Evolutionary conservation across 441 rosid species (phyloP).

Genomic region (Sinapis alba): DNA sequence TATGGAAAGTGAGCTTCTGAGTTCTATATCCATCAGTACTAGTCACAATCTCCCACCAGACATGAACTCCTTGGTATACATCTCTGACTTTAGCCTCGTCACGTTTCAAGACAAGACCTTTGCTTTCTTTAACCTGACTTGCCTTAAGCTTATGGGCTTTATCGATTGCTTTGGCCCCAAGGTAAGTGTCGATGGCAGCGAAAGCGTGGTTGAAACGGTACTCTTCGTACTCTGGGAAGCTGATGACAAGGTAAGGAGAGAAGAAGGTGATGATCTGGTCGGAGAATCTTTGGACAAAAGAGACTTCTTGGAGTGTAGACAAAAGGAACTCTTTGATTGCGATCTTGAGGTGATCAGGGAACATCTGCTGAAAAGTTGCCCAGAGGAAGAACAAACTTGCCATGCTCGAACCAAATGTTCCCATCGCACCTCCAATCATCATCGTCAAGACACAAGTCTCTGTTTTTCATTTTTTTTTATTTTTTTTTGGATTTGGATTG

Average conservation of each 20-base stretch:
- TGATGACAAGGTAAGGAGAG: slow-evolving; percentile 42
- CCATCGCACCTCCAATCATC: slow-evolving; percentile 18
- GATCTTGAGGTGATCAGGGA: slow-evolving; percentile 32
- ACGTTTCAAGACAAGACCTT: slow-evolving; percentile 35
- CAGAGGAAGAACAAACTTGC: slow-evolving; percentile 38
- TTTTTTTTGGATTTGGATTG: background rate
- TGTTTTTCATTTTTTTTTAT: background rate
- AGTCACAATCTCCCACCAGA: slow-evolving; percentile 42
- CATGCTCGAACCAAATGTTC: slow-evolving; percentile 26
- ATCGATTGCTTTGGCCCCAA: slow-evolving; percentile 31
- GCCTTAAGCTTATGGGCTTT: slow-evolving; percentile 36
- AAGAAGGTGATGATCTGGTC: slow-evolving; percentile 11
- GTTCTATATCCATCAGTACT: background rate
- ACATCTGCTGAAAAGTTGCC: slow-evolving; percentile 35
- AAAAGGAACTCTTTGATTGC: slow-evolving; percentile 30
- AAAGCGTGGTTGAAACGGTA: slow-evolving; percentile 39
- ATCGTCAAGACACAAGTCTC: background rate
- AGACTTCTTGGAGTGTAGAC: slow-evolving; percentile 31
- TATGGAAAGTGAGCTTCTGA: slow-evolving; percentile 43
- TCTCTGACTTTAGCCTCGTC: slow-evolving; percentile 41
- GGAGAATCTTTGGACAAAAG: slow-evolving; percentile 34
- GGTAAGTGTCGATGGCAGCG: slow-evolving; percentile 38
- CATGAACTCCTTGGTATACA: slow-evolving; percentile 18
- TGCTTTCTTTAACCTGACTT: slow-evolving; percentile 28
- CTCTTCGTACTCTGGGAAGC: slow-evolving; percentile 38